Evolutionary conservation across 805 yeast species (phyloP).

Genomic region (Cephaloascus albidus): DNA sequence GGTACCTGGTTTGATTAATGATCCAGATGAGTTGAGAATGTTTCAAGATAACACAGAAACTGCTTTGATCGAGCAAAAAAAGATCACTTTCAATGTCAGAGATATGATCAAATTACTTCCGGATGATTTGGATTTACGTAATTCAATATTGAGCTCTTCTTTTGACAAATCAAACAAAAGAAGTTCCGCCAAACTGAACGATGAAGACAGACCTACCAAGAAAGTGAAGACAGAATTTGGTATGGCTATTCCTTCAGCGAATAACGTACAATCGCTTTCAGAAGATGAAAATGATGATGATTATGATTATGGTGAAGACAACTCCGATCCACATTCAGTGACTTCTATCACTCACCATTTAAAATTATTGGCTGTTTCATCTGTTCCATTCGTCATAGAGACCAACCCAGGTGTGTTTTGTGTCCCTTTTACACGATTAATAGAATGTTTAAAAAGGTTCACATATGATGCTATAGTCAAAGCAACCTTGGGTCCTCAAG

Average conservation of each 20-base stretch:
- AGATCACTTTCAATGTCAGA: constrained; percentile 23
- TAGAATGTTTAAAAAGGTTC: constrained; percentile 33
- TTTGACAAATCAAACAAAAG: constrained; percentile 24
- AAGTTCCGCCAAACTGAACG: constrained; percentile 5
- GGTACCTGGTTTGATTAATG: constrained; percentile 41
- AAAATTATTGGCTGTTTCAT: constrained; percentile 46
- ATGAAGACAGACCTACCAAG: constrained; percentile 11
- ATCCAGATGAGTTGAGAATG: constrained; percentile 28
- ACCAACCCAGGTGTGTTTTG: constrained; percentile 45
- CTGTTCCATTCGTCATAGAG: constrained; percentile 54
- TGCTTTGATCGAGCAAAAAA: constrained; percentile 20
- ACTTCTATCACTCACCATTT: constrained; percentile 53
- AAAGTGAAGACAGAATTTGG: constrained; percentile 33
- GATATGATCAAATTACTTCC: constrained; percentile 28
- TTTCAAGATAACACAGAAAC: constrained; percentile 15
- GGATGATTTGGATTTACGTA: constrained; percentile 29
- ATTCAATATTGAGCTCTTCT: constrained; percentile 32
- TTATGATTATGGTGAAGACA: constrained; percentile 10
- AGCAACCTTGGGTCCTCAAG: constrained; percentile 53
- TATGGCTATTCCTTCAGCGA: background rate
- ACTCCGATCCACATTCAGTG: constrained; percentile 15
- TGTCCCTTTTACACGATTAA: constrained; percentile 51
- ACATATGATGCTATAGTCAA: constrained; percentile 51
- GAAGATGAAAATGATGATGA: constrained; percentile 7
- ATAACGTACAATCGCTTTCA: background rate